These are phyloP conservation scores for Talaromyces pinophilus DNA, from an alignment of 2,329 filamentous ascomycete genomes.

Conservation along the genomic window DNA sequence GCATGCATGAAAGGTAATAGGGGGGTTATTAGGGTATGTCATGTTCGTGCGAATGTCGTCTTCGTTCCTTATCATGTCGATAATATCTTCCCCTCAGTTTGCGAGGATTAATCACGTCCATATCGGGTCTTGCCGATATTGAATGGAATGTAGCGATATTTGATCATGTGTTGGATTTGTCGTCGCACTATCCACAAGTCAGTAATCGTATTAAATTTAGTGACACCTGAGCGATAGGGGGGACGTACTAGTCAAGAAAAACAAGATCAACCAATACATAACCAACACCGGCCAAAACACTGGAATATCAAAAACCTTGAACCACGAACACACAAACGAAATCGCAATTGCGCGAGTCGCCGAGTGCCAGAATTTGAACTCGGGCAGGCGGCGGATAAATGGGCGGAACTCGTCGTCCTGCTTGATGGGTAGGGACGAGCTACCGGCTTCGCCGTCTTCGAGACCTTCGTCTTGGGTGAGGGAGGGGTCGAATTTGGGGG, in stretches of 20 bases:
- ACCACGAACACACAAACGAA: constrained; percentile 86
- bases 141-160: constrained; percentile 97
- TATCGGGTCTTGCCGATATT: constrained; percentile 86
- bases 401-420: constrained; percentile 97
- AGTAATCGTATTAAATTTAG: background rate
- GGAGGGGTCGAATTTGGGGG: constrained; percentile 97
- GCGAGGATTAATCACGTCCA: constrained; percentile 34
- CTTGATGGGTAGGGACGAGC: constrained; percentile 79
- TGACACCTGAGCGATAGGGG: background rate
- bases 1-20: background rate
- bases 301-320: constrained; percentile 89
- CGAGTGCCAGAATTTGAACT: constrained; percentile 99
- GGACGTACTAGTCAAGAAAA: constrained; percentile 85
- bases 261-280: constrained; percentile 98
- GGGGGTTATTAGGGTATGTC: background rate
- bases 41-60: constrained; percentile 10
- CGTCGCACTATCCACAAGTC: constrained; percentile 70
- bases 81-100: background rate
- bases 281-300: constrained; percentile 99
- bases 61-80: constrained; percentile 7
- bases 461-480: constrained; percentile 94
- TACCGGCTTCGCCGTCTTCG: constrained; percentile 78
- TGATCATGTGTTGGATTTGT: constrained; percentile 99
- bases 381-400: constrained; percentile 91
- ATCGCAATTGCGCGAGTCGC: constrained; percentile 84